These are phyloP conservation scores for Venturia aucupariae DNA, from an alignment of 2,329 filamentous ascomycete genomes.

Conservation along the genomic window DNA sequence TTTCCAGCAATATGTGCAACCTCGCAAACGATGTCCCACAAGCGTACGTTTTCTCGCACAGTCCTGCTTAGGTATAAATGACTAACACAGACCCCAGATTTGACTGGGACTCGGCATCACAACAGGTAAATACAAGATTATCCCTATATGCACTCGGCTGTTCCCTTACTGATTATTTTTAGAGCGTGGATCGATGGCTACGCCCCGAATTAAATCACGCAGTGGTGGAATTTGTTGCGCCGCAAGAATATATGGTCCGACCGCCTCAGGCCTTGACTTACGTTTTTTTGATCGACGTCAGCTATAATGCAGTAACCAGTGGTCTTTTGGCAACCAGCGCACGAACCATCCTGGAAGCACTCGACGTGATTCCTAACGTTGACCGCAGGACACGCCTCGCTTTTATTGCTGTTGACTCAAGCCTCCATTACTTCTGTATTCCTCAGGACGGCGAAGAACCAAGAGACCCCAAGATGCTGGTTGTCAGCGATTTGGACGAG, in stretches of 20 bases:
- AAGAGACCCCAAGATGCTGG: slow-evolving; percentile 80
- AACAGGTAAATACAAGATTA: slow-evolving; percentile 43
- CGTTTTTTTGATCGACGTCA: slow-evolving; percentile 90
- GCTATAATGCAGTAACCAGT: slow-evolving; percentile 79
- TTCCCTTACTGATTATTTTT: background rate
- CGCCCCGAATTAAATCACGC: slow-evolving; percentile 87
- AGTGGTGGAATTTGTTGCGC: slow-evolving; percentile 96
- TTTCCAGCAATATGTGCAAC: slow-evolving; percentile 79
- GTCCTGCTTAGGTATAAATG: no score
- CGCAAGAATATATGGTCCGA: slow-evolving; percentile 98
- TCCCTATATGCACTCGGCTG: no score
- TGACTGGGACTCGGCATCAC: slow-evolving; percentile 89
- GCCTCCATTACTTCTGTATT: slow-evolving; percentile 91
- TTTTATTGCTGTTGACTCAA: slow-evolving; percentile 91
- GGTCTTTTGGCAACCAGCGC: slow-evolving; percentile 87
- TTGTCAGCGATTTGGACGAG: slow-evolving; percentile 90
- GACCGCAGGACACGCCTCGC: slow-evolving; percentile 86
- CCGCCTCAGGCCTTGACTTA: slow-evolving; percentile 93
- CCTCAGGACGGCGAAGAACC: slow-evolving; percentile 80
- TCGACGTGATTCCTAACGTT: slow-evolving; percentile 96
- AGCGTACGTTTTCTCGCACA: slow-evolving; percentile 34
- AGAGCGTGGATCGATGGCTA: slow-evolving; percentile 80
- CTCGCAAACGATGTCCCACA: slow-evolving; percentile 98
- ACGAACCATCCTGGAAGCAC: slow-evolving; percentile 85
- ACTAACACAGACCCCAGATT: slow-evolving; percentile 39